Conservation (phyloP, 2,329 filamentous ascomycete species). For the Ophiocordyceps camponoti-rufipedis region DNA sequence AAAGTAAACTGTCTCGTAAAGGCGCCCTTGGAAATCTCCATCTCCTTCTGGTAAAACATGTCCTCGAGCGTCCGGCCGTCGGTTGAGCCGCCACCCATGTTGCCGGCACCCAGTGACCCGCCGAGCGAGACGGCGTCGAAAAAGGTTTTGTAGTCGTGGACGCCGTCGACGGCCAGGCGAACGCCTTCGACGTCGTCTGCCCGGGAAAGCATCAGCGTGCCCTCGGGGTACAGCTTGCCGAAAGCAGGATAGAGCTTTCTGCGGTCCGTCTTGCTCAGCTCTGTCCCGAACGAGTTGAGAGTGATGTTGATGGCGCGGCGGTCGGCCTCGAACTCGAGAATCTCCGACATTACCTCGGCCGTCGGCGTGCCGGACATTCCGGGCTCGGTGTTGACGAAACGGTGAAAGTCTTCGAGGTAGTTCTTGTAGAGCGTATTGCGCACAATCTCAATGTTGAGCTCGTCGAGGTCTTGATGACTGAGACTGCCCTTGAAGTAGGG, state of each 20-base stretch:
- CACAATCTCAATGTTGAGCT: constrained; percentile 98
- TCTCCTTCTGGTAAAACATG: constrained; percentile 98
- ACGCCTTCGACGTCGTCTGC: constrained; percentile 94
- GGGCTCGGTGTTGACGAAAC: constrained; percentile 77
- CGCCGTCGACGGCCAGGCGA: constrained; percentile 78
- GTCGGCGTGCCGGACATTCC: constrained; percentile 82
- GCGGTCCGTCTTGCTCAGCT: constrained; percentile 80
- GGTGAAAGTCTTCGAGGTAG: constrained; percentile 93
- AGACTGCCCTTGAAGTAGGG: constrained; percentile 95
- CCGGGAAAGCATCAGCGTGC: constrained; percentile 81
- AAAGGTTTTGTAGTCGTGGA: constrained; percentile 86
- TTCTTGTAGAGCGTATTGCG: constrained; percentile 99
- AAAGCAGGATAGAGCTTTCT: constrained; percentile 94
- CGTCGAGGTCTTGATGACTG: constrained; percentile 90
- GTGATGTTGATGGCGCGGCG: constrained; percentile 97
- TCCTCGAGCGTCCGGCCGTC: constrained; percentile 89
- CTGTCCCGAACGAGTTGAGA: constrained; percentile 94
- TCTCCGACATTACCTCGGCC: constrained; percentile 85
- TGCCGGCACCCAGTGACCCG: constrained; percentile 54
- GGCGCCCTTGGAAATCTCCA: constrained; percentile 89
- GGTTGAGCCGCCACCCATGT: constrained; percentile 62
- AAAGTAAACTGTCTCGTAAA: constrained; percentile 95
- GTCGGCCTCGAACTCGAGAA: constrained; percentile 92
- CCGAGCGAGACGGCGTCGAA: constrained; percentile 80
- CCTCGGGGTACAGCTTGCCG: constrained; percentile 82